These are phyloP conservation scores for Dillenia suffruticosa DNA, from an alignment of 164 flowering plant genomes.

Conservation along the genomic window DNA sequence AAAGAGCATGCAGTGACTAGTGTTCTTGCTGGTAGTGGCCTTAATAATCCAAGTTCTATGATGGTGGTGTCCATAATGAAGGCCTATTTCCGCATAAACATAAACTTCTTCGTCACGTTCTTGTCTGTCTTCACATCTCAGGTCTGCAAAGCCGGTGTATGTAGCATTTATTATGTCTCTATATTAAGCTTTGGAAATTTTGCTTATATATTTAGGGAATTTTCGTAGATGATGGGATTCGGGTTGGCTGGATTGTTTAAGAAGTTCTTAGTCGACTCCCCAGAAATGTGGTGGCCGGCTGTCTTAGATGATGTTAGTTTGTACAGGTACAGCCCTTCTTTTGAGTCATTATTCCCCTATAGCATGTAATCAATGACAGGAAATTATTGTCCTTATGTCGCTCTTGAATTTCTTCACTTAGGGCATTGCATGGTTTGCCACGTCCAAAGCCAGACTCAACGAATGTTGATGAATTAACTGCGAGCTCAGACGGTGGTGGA, in stretches of 20 bases:
- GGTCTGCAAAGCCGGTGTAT: background rate
- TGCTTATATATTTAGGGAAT: too few species aligned
- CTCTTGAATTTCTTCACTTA: too few species aligned
- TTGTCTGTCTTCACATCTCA: conserved; percentile 2
- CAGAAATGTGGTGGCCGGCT: conserved; percentile 11
- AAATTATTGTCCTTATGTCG: too few species aligned
- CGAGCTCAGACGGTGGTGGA: too few species aligned
- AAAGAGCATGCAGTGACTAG: conserved; percentile 14
- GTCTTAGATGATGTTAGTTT: background rate
- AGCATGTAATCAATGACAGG: background rate
- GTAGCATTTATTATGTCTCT: too few species aligned
- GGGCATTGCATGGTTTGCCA: too few species aligned
- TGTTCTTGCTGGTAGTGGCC: conserved; percentile 2
- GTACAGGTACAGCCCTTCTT: conserved; percentile 4
- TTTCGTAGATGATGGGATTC: conserved; percentile 2
- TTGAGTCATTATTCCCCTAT: background rate
- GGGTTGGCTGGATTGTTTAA: conserved; percentile 10
- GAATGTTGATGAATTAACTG: too few species aligned
- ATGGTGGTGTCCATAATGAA: background rate
- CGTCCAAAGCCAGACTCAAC: too few species aligned
- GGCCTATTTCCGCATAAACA: conserved; percentile 4
- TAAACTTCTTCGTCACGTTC: conserved; percentile 2
- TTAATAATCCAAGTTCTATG: background rate
- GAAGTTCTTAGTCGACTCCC: conserved; percentile 6
- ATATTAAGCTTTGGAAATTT: too few species aligned